Base-by-base conservation (phyloP, 371 early-diverging fungal species). In the Fennellomyces sp. region DNA sequence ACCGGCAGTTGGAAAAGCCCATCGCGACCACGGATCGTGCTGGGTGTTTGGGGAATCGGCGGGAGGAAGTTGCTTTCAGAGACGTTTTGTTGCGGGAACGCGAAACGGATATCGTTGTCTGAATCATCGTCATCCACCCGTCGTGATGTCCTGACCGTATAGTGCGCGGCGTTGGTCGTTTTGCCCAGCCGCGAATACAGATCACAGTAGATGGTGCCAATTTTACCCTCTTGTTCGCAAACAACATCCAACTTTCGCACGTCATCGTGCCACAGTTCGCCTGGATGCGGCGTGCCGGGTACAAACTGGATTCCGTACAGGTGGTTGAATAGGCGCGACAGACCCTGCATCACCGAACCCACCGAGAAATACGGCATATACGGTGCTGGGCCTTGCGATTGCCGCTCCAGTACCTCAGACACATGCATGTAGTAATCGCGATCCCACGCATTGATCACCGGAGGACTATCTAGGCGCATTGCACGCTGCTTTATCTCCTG, bases 181-280 rank as follows among this genome's bases (percentile, higher is more conserved):
- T 97, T 97, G 25, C 85, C 86, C 25, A 63, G 64, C 3, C 97
- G 85, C 13, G 73, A 66, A 68, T 90, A 93, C 36, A 97, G 74
- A 67, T 98, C 98, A 60, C 95, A 95, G 68, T 97, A 98, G 10
- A 98, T 92, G 1, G 89, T 86, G 13, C 98, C 98, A 47, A 97
- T 83, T 41, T 83, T 76, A 28, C 88, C 91, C 28, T 92, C 93
- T 23, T 72, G 63, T 66, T 96, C 95, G 65, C 93, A 92, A 13
- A 95, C 73, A 0, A 94, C 97, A 47, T 92, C 88, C 19, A 97
- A 67, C 66, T 93, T 94, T 28, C 91, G 84, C 2, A 98, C 97
- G 26, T 93, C 91, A 0, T 81, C 72, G 65, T 96, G 91, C 97
- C 98, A 97, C 0, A 84, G 69, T 71, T 97, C 97, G 6, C 90